Evolutionary conservation across 805 yeast species (phyloP), one percentile per base, ranked within the genome.

Genomic region (Starmerella sirachaensis): DNA sequence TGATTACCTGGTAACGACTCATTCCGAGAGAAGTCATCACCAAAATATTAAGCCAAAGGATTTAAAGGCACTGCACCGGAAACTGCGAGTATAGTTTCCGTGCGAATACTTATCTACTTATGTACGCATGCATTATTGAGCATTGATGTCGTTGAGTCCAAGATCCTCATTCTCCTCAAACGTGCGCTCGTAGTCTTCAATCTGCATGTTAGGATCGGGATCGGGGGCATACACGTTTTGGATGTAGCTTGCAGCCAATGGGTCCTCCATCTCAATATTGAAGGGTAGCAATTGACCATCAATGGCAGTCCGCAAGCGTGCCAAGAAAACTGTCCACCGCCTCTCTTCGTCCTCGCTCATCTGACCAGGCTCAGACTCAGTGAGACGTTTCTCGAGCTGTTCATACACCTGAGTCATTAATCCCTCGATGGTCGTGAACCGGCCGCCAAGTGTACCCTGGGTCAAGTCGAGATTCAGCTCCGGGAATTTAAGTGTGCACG

Each of bases 181-280:
- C 2, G 94, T 77, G 66, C 99, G 80, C 49, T 84, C 94, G 50
- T 74, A 83, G 41, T 91, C 95, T 61, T 80, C 94, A 43, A 81
- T 72, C 29, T 59, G 68, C 97, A 91, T 91, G 57, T 88, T 83
- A 48, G 99, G 99, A 62, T 91, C 99, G 29, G 73, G 72, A 62
- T 91, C 99, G 19, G 99, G 99, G 24, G 99, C 99, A 56, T 86
- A 91, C n/a, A 88, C 91, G 56, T 91, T 91, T 62, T 91, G 99
- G 46, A 91, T 80, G 55, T 91, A 91, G 0, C 95, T 84, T 4
- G 93, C 78, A 14, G 96, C 94, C 52, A 91, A 63, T 6, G 99
- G 98, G 61, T 91, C 99, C 47, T 76, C 85, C 93, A 91, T 80
- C 29, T 72, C 57, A 24, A 91, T 69, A 1, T 96, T 88, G 62